Evolutionary conservation across 768 basidiomycete genomes (phyloP).

Genomic region (Arthromyces matolae): DNA sequence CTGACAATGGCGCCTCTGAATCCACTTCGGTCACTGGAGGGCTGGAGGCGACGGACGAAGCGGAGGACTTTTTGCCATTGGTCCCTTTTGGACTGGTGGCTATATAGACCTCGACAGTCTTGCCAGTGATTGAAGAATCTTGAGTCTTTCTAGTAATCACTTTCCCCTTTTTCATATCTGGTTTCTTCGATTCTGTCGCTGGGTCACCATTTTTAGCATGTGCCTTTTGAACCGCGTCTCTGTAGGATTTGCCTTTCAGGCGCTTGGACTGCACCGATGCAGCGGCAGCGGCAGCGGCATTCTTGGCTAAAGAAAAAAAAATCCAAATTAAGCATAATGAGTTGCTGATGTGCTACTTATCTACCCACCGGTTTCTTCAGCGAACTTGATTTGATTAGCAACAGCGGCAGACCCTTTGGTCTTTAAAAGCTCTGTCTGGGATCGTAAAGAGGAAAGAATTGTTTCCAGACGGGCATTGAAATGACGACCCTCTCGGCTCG

Average conservation of each 20-base stretch:
- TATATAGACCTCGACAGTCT: constrained; percentile 56
- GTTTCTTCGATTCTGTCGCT: constrained; percentile 12
- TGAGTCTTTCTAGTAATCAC: constrained; percentile 6
- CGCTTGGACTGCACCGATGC: constrained; percentile 56
- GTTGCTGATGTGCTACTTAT: not conserved
- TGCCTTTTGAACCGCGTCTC: constrained; percentile 49
- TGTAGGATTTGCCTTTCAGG: constrained; percentile 72
- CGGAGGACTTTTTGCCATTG: constrained; percentile 22
- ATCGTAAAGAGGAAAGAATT: constrained; percentile 50
- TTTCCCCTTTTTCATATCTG: constrained; percentile 1
- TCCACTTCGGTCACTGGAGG: constrained; percentile 36
- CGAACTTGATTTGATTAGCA: constrained; percentile 59
- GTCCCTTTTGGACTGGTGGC: constrained; percentile 21
- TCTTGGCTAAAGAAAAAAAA: constrained; percentile 39
- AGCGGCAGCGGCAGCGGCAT: constrained; percentile 41
- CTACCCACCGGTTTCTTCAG: constrained; percentile 55
- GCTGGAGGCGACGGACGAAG: constrained; percentile 31
- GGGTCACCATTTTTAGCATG: constrained; percentile 9
- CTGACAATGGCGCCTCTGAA: constrained; percentile 28
- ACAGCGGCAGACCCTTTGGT: constrained; percentile 62
- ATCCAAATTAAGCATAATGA: constrained; percentile 4
- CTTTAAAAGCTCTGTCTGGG: constrained; percentile 67
- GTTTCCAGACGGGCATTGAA: constrained; percentile 81
- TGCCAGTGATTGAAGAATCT: constrained; percentile 6
- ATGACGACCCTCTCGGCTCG: constrained; percentile 79